Evolutionary conservation across 2,329 filamentous ascomycete species (phyloP), one percentile per base, ranked within the genome.

Genomic region (Penicillium sp.): DNA sequence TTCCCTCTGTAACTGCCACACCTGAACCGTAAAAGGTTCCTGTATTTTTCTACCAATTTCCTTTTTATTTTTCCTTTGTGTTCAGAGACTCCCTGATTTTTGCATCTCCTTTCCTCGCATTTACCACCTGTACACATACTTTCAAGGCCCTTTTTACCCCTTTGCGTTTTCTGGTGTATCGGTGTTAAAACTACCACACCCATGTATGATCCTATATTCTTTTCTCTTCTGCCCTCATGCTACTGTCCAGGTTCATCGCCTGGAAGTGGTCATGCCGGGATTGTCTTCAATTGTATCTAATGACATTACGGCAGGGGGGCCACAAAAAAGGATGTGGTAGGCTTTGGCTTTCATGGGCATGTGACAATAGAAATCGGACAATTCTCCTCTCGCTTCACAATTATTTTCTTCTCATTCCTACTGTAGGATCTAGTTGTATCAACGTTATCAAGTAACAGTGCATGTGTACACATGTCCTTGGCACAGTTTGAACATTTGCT

Each of bases 211-310:
- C 40, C 62, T 53, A 54, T 64, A 61, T 58, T 60, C 35, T 60
- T 57, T 55, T 62, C 56, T 55, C 46, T 56, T 57, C 58, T 69
- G 61, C 64, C 65, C 69, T 68, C 65, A 61, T 67, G 68, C 62
- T 62, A 64, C 50, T 67, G 55, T 57, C 56, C 50, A 60, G 60
- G 56, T 40, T 54, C 38, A 55, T 55, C 50, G 58, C 53, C 54
- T 58, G 50, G 57, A 62, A 46, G 64, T 58, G 60, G 54, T 64
- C 65, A 67, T 64, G 55, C 56, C 60, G 65, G 69, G 67, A 66
- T 66, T 71, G 69, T 71, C 69, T 73, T 66, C 67, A 67, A 62
- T 64, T 74, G 72, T 74, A 74, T 73, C 63, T 74, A 73, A 74
- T 74, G 71, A 74, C 67, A 73, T 71, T 67, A 73, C 70, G 72